Evolutionary conservation across 768 basidiomycete species (phyloP), one percentile per base, ranked within the genome.

Genomic region (Phallus indusiatus): DNA sequence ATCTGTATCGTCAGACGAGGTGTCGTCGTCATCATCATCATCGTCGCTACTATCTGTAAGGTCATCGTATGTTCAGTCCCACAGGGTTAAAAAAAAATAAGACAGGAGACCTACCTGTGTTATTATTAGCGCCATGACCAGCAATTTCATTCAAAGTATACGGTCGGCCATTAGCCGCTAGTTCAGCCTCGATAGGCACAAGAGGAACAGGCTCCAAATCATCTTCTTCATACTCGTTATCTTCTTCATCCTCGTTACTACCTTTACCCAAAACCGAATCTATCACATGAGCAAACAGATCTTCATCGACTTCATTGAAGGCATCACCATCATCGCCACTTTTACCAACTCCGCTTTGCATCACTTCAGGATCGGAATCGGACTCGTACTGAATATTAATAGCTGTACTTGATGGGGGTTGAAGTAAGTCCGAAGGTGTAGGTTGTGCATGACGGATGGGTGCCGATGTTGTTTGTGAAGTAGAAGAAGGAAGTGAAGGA

Each of bases 11-110:
- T 69, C 71, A n/a, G 72, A 74, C 47, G 79, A 69, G 60, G 78
- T 78, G 64, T 82, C 81, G n/a, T 79, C 81, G 20, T 61, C 61
- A 20, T 78, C 78, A 20, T 72, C 69, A 22, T 73, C 78, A 34
- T 68, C 74, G 18, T 63, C 66, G 0, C 37, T 60, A 16, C 53
- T 64, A 1, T 35, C 65, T 21, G 37, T n/a, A 12, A 34, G 37
- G 36, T 52, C 52, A 51, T 64, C 65, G 2, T 61, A 54, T 17
- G 21, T 21, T 33, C 34, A 33, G 36, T 47, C 49, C n/a, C 47
- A 51, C 22, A 24, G 16, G 14, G 14, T 51, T 20, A 14, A 51
- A 59, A 20, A 24, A 33, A 56, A 56, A 16, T 7, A 56, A 35
- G 24, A 35, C 47, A 55, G 8, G 9, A 20, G 36, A 51, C 57